Base-by-base conservation (phyloP, 331 rosid species). In the Malus hybrid region DNA sequence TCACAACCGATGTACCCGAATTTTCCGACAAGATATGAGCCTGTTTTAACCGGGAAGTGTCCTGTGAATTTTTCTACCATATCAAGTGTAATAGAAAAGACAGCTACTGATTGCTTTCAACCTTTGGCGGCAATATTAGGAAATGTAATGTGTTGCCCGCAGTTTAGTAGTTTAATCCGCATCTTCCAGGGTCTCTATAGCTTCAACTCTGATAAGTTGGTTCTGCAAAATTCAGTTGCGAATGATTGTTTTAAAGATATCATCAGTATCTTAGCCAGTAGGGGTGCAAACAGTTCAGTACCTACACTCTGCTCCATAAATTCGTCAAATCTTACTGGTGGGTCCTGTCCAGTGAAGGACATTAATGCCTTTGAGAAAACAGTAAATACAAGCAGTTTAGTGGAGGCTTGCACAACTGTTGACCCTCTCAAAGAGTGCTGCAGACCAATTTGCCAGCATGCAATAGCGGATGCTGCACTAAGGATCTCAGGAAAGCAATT, bases 341-440 rank as follows among this genome's bases (percentile, higher is more conserved):
- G 96, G 24, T 89, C 93, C 58, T 95, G 99, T 87, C 97, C 97
- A n/a, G 96, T 95, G 82, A 90, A 86, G 82, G 91, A 95, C 78
- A 81, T 86, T 72, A 64, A 77, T 56, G 73, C 93, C 63, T 90
- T 95, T 84, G 98, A 95, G 78, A 92, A 81, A 82, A 80, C 74
- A 32, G 97, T 88, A 39, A 95, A 95, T 73, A 86, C 93, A 32
- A 92, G 96, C 76, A 89, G 85, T 78, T 80, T 95, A 77, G 82
- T 95, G 58, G 97, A 92, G 86, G 93, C 98, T 22, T 95, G 99
- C 77, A 84, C 83, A 79, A 75, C 87, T 42, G 89, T 95, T 80
- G 99, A 95, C 87, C 93, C 93, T 58, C 93, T 95, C 70, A 95
- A 92, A 85, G 99, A 95, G 86, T 95, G 98, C 77, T 95, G 99